Base-by-base conservation (phyloP, 352 stramenopile species). In the Globisporangium canariense region DNA sequence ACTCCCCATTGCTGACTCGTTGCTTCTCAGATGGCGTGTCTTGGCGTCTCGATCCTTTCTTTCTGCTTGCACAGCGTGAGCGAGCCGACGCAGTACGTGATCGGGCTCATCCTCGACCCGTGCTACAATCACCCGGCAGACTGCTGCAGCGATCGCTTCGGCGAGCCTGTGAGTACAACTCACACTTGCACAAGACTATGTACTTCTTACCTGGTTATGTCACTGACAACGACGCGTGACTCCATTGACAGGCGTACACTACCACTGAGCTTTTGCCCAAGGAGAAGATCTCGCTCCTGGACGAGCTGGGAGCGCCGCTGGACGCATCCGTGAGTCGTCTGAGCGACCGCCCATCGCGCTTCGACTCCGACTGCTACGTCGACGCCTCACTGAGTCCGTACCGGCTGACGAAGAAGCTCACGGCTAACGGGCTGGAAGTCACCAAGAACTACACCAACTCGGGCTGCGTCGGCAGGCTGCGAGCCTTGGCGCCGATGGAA, bases 81-180 rank as follows among this genome's bases (percentile, higher is more conserved):
- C 11, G 64, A 77, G 41, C 81, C 83, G 14, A 86, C 78, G 14
- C 66, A 90, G 30, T 96, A 89, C 36, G 70, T 81, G 34, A 93
- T 96, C 40, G 86, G 88, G 4, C 62, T 96, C n/a, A 66, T 96
- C 41, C 30, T 96, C 41, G 83, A 96, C 64, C 88, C 88, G n/a
- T 96, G 88, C 52, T 76, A 77, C 4, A 62, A 79, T 40, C 83
- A 73, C 10, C 51, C 66, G 1, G 54, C 67, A 28, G 79, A 92
- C 64, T 96, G 88, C 68, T 96, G 88, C 60, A 75, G 74, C 13
- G 83, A 94, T 67, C 80, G 77, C 10, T 96, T 94, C 49, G 88
- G 88, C 40, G 83, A 93, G 58, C 86, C 88, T 2, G 84, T 88
- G 28, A 51, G 58, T n/a, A 58, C 9, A 40, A 22, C 10, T 36